A percentile compares a stretch with the other conserved stretches of the same genome.
These are phyloP conservation scores for Linaria vulgaris DNA, from an alignment of 257 asterid genomes.

Conservation along the genomic window DNA sequence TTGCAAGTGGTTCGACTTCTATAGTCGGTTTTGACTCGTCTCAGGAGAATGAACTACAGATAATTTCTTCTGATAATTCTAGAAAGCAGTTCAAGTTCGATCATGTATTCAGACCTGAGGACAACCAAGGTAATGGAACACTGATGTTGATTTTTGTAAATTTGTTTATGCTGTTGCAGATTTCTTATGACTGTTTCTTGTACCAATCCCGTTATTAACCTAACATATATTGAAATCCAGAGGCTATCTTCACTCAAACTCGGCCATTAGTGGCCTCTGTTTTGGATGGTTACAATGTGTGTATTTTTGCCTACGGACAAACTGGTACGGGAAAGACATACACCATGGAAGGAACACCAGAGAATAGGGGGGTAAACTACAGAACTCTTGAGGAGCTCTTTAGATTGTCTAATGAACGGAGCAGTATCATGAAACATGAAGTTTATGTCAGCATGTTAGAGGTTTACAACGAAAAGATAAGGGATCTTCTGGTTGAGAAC, in stretches of 20 bases:
- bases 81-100: slow-evolving; percentile 54
- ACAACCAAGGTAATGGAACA: slow-evolving; percentile 46
- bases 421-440: slow-evolving; percentile 62
- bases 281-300: slow-evolving; percentile 53
- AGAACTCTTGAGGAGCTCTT: slow-evolving; percentile 83
- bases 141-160: slow-evolving; percentile 16
- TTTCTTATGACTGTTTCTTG: too few species aligned
- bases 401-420: slow-evolving; percentile 61
- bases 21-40: slow-evolving; percentile 43
- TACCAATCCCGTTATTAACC: background rate
- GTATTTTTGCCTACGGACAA: slow-evolving; percentile 59
- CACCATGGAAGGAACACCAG: slow-evolving; percentile 55
- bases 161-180: too few species aligned
- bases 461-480: slow-evolving; percentile 95
- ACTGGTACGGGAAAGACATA: slow-evolving; percentile 47
- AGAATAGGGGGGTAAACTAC: slow-evolving; percentile 92
- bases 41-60: slow-evolving; percentile 33
- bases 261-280: slow-evolving; percentile 53
- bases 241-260: slow-evolving; percentile 46
- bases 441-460: slow-evolving; percentile 93
- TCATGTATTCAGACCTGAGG: slow-evolving; percentile 48
- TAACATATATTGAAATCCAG: slow-evolving; percentile 23
- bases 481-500: slow-evolving; percentile 84
- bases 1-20: slow-evolving; percentile 33
- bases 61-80: slow-evolving; percentile 35